These are phyloP conservation scores for Castanopsis chinensis DNA, from an alignment of 306 rosid genomes.

Conservation along the genomic window DNA sequence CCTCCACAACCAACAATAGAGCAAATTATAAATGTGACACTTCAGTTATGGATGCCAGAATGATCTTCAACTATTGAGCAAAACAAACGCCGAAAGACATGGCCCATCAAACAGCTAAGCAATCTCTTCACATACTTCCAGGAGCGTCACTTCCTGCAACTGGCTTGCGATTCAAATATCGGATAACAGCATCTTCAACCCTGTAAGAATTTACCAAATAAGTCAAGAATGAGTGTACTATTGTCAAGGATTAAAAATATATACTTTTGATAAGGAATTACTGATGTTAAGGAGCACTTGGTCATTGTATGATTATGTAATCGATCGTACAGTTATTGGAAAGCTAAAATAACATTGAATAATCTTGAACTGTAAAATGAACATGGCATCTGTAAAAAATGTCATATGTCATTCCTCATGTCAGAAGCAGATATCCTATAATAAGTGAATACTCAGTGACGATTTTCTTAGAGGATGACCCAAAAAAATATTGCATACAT, in stretches of 20 bases:
- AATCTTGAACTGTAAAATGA: neutral
- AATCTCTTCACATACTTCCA: conserved; percentile 61
- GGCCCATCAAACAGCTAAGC: conserved; percentile 19
- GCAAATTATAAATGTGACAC: conserved; percentile 25
- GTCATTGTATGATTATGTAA: neutral
- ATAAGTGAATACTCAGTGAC: neutral
- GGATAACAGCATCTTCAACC: conserved; percentile 99
- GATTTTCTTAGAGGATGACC: neutral
- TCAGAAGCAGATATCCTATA: neutral
- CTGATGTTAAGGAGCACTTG: neutral
- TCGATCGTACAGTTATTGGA: neutral
- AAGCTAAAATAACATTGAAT: neutral
- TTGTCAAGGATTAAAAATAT: neutral
- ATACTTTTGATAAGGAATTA: too few species aligned
- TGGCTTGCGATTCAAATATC: conserved; percentile 91
- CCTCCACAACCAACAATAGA: conserved; percentile 29
- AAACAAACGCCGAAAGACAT: conserved; percentile 10
- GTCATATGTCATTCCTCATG: neutral
- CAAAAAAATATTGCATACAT: neutral
- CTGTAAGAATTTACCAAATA: conserved; percentile 49
- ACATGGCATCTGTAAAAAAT: neutral
- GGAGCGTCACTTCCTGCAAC: conserved; percentile 79
- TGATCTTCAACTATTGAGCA: conserved; percentile 12
- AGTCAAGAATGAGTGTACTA: neutral
- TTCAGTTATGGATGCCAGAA: neutral